Conservation (phyloP, 768 basidiomycete species). For the Hebeloma cylindrosporum region DNA sequence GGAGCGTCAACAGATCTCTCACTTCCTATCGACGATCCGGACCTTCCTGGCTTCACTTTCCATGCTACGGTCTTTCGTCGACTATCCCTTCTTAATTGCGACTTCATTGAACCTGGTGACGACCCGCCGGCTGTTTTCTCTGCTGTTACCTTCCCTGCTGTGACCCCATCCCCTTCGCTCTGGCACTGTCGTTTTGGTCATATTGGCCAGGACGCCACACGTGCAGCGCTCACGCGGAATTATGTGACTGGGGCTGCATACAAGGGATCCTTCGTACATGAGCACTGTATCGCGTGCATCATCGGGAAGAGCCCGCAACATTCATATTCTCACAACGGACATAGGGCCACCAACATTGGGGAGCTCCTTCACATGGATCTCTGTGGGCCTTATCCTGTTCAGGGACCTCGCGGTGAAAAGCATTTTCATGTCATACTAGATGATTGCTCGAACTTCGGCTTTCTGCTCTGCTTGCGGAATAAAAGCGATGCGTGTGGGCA, state of each 20-base stretch:
- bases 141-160: constrained; percentile 3
- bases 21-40: not conserved
- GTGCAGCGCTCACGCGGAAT: constrained; percentile 14
- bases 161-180: constrained; percentile 8
- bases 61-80: not conserved
- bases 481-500: constrained; percentile 6
- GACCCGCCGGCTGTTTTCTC: not conserved
- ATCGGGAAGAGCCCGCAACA: constrained; percentile 24
- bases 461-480: constrained; percentile 2
- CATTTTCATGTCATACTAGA: constrained; percentile 21
- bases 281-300: constrained; percentile 23
- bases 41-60: not conserved
- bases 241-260: constrained; percentile 18
- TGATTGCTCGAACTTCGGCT: constrained; percentile 21
- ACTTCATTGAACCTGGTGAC: not conserved
- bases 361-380: constrained; percentile 27
- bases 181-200: constrained; percentile 31
- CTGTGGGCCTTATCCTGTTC: constrained; percentile 25
- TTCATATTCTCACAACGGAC: constrained; percentile 10
- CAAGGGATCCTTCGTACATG: not conserved
- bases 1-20: not conserved
- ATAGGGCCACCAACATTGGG: constrained; percentile 12
- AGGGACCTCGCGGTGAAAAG: constrained; percentile 14
- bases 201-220: constrained; percentile 18
- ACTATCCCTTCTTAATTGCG: constrained; percentile 4